These are phyloP conservation scores for Pelargonium australe DNA, from an alignment of 441 rosid species.

Conservation along the genomic window DNA sequence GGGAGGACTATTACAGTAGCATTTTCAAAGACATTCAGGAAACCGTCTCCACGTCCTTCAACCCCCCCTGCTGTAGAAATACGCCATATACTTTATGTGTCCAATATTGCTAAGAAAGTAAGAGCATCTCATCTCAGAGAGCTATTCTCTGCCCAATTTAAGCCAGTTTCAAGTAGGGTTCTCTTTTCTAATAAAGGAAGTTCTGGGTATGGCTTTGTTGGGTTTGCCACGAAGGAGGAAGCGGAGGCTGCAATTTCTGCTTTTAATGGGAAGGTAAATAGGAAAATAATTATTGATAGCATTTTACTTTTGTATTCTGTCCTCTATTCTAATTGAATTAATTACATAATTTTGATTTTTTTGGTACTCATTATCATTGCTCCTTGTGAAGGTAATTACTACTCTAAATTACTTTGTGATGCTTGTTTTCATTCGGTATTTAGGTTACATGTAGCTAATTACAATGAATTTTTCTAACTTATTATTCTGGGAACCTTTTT, in stretches of 20 bases:
- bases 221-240: conserved; percentile 4
- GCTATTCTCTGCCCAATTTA: neutral
- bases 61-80: neutral
- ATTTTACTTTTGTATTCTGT: neutral
- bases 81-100: neutral
- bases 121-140: neutral
- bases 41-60: neutral
- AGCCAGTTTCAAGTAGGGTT: neutral
- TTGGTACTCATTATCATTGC: too few relatives aligned
- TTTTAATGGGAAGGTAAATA: neutral
- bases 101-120: neutral
- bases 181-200: neutral
- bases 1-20: neutral
- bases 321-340: neutral
- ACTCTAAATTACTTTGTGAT: too few relatives aligned
- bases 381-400: too few relatives aligned
- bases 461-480: neutral
- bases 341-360: neutral
- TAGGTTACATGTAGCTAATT: neutral
- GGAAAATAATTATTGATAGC: neutral
- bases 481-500: too few relatives aligned
- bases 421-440: too few relatives aligned
- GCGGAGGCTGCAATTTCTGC: neutral
- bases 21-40: neutral
- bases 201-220: neutral